Evolutionary conservation across 352 stramenopile species (phyloP).

Genomic region (Phytophthora macrochlamydospora): DNA sequence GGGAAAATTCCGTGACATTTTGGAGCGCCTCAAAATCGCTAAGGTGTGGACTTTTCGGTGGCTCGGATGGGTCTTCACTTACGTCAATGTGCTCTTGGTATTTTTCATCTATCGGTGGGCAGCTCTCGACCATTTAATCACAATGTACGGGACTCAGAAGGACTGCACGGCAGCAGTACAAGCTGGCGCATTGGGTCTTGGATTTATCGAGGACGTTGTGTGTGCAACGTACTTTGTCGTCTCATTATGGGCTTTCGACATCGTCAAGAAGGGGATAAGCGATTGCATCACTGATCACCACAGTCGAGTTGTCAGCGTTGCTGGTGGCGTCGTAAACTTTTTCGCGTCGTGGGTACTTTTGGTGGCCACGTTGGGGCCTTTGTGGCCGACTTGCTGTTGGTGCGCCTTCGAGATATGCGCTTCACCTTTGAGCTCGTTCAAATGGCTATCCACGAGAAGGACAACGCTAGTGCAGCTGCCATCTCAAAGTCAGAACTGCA

Average conservation of each 20-base stretch:
- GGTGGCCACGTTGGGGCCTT: slow-evolving; percentile 29
- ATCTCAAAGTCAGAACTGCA: slow-evolving; percentile 33
- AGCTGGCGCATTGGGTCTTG: slow-evolving; percentile 17
- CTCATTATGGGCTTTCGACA: slow-evolving; percentile 11
- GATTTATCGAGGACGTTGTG: slow-evolving; percentile 31
- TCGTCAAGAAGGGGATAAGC: slow-evolving; percentile 2
- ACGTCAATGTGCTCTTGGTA: slow-evolving; percentile 20
- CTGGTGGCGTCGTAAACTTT: slow-evolving; percentile 34
- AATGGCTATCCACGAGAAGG: slow-evolving; percentile 42
- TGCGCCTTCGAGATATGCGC: slow-evolving; percentile 40
- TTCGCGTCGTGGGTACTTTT: slow-evolving; percentile 36
- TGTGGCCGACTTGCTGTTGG: slow-evolving; percentile 40
- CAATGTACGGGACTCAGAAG: slow-evolving; percentile 25
- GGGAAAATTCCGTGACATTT: too few species aligned
- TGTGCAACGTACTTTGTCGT: slow-evolving; percentile 30
- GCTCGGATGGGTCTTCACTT: slow-evolving; percentile 31
- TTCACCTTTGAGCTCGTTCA: slow-evolving; percentile 56
- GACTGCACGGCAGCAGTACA: slow-evolving; percentile 23
- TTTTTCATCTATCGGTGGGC: slow-evolving; percentile 23
- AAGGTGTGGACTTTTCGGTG: slow-evolving; percentile 25
- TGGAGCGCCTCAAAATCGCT: slow-evolving; percentile 1
- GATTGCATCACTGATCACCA: neutral
- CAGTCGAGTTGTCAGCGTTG: neutral
- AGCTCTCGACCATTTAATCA: slow-evolving; percentile 12
- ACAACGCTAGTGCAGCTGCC: slow-evolving; percentile 27